phyloP scores from a whole-genome alignment of 2,329 filamentous ascomycete species.

The Stachybotrys chartarum region DNA sequence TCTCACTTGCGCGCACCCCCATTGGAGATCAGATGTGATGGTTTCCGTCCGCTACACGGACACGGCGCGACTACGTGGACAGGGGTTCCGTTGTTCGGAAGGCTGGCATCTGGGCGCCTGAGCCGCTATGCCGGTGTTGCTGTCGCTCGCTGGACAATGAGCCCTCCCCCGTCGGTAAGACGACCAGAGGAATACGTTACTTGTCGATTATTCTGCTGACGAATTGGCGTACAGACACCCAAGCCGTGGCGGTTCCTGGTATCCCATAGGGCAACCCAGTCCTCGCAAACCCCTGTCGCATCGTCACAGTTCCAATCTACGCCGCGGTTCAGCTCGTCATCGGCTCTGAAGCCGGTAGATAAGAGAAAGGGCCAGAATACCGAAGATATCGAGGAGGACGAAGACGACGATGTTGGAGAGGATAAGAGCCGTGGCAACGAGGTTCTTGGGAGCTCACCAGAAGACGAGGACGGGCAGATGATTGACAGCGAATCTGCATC shows the following conservation, averaged over 20 bases:
- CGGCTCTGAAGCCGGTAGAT: conserved; percentile 19
- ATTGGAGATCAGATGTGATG: neutral
- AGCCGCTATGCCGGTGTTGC: neutral
- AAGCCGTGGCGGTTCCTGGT: conserved; percentile 31
- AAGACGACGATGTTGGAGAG: conserved; percentile 8
- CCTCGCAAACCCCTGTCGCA: conserved; percentile 22
- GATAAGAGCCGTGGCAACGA: conserved; percentile 4
- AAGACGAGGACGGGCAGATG: conserved; percentile 1
- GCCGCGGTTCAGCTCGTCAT: conserved; percentile 29
- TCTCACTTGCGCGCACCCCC: neutral
- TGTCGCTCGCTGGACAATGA: conserved; percentile 12
- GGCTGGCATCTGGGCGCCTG: neutral
- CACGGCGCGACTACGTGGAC: neutral
- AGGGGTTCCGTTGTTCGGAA: neutral
- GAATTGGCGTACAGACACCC: conserved; percentile 24
- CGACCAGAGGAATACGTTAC: conserved; percentile 8
- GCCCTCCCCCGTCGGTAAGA: conserved; percentile 9
- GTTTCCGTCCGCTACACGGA: neutral
- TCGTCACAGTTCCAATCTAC: conserved; percentile 28
- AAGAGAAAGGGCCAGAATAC: conserved; percentile 15
- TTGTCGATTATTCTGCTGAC: conserved; percentile 1
- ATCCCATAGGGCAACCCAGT: conserved; percentile 23
- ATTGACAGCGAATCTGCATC: conserved; percentile 5
- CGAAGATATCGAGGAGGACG: conserved; percentile 26
- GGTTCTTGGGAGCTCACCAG: conserved; percentile 5